Conservation (phyloP, 2,329 filamentous ascomycete genomes). For the Epichloe sp. region DNA sequence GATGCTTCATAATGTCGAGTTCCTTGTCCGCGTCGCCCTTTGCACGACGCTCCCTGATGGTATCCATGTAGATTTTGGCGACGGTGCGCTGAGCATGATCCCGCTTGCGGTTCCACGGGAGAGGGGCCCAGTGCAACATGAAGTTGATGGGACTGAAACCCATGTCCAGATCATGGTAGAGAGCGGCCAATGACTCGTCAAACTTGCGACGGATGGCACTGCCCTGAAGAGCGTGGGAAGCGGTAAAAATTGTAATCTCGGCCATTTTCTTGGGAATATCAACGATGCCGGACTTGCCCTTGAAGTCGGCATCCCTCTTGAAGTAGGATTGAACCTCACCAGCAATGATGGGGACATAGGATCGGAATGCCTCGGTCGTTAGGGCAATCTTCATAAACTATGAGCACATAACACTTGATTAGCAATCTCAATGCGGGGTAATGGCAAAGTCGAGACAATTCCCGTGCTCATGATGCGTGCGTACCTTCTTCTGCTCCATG, state of each 20-base stretch:
- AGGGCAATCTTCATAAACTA: constrained; percentile 73
- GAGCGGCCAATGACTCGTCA: constrained; percentile 63
- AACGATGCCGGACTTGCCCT: constrained; percentile 53
- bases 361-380: constrained; percentile 58
- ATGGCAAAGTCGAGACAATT: neutral
- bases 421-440: neutral
- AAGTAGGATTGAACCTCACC: constrained; percentile 62
- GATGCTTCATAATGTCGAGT: constrained; percentile 77
- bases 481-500: constrained; percentile 92
- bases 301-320: constrained; percentile 52
- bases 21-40: constrained; percentile 34
- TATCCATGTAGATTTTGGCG: constrained; percentile 69
- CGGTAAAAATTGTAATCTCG: constrained; percentile 82
- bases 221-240: constrained; percentile 73
- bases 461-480: constrained; percentile 5
- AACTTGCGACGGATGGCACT: constrained; percentile 71
- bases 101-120: constrained; percentile 76
- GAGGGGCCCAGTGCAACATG: constrained; percentile 74
- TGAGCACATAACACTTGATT: neutral
- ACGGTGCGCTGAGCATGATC: constrained; percentile 71
- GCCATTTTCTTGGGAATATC: constrained; percentile 66
- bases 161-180: constrained; percentile 85
- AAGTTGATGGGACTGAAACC: constrained; percentile 86
- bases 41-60: constrained; percentile 58
- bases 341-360: constrained; percentile 68